phyloP scores from a whole-genome alignment of 495 filamentous ascomycete genomes.

The Daldinia bambusicola region DNA sequence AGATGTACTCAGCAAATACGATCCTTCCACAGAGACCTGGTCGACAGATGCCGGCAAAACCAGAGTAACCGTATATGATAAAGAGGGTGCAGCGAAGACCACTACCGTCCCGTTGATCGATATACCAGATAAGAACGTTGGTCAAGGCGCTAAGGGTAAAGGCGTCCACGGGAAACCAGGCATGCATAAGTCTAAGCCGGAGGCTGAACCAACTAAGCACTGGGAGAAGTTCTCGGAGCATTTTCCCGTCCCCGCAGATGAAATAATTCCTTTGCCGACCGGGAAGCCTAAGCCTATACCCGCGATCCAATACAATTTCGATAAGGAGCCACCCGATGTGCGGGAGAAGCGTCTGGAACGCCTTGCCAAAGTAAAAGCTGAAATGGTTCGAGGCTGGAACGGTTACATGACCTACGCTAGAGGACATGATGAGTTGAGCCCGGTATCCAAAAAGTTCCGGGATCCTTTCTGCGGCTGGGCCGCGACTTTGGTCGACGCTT shows the following conservation, averaged over 20 bases:
- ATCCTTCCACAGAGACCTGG: slow-evolving; percentile 27
- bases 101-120: slow-evolving; percentile 49
- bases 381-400: slow-evolving; percentile 81
- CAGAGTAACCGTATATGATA: slow-evolving; percentile 52
- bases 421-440: slow-evolving; percentile 84
- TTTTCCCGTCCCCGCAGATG: slow-evolving; percentile 75
- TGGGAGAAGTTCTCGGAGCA: slow-evolving; percentile 78
- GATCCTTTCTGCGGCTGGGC: slow-evolving; percentile 96
- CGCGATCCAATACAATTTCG: slow-evolving; percentile 77
- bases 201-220: slow-evolving; percentile 55
- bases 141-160: slow-evolving; percentile 46
- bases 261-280: slow-evolving; percentile 79
- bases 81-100: slow-evolving; percentile 53
- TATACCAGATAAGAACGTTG: slow-evolving; percentile 48
- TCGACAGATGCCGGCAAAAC: slow-evolving; percentile 38
- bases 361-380: slow-evolving; percentile 75
- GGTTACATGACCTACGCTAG: slow-evolving; percentile 87
- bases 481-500: slow-evolving; percentile 89
- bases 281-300: slow-evolving; percentile 75
- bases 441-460: slow-evolving; percentile 67
- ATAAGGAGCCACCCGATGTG: slow-evolving; percentile 67
- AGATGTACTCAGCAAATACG: slow-evolving; percentile 29
- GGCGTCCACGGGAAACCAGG: slow-evolving; percentile 34
- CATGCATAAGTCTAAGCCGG: slow-evolving; percentile 21
- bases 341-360: slow-evolving; percentile 71